Evolutionary conservation across 2,329 filamentous ascomycete species (phyloP), one percentile per base, ranked within the genome.

Genomic region (Emergomyces africanus): DNA sequence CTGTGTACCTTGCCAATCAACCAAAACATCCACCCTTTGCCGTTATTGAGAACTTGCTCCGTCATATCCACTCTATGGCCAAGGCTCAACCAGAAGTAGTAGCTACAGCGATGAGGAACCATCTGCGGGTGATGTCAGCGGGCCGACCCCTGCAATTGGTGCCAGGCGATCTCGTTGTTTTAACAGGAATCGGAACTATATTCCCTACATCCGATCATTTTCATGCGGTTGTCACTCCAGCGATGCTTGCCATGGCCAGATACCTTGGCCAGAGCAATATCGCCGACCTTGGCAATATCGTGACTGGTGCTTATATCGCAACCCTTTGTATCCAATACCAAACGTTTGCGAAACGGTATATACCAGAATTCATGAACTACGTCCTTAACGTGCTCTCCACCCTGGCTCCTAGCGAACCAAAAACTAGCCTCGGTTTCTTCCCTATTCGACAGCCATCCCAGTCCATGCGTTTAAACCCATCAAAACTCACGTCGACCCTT

Each of bases 151-250:
- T 83, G 79, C 66, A 81, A 71, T 67, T 81, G 70, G 65, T 71
- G 14, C 70, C 79, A n/a, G 89, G 89, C 20, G 91, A 99, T 67
- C 75, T 99, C 23, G 75, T 90, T 25, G 75, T 95, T n/a, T 76
- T 99, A 41, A 91, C 89, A 0, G 90, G 89, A 0, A 83, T 96
- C 61, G 84, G 86, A 46, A 85, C 84, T 1, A 88, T 95, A 57
- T 99, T 95, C 68, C 91, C 94, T 4, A 96, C 94, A 0, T 96
- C 91, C 0, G 94, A 99, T 73, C 91, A 97, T 74, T 99, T 97
- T 73, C 94, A 99, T 68, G 87, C 94, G 66, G 89, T 97, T 41
- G 87, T 90, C 46, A 99, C 94, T 1, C 94, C 94, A 1, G 88
- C 92, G 0, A 87, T 90, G 73, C 83, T 96, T 5, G 82, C 86